Percentiles rank a stretch among this genome's conserved stretches.
Evolutionary conservation across 805 yeast species (phyloP).

Genomic region (Wickerhamiella vanderwaltii): DNA sequence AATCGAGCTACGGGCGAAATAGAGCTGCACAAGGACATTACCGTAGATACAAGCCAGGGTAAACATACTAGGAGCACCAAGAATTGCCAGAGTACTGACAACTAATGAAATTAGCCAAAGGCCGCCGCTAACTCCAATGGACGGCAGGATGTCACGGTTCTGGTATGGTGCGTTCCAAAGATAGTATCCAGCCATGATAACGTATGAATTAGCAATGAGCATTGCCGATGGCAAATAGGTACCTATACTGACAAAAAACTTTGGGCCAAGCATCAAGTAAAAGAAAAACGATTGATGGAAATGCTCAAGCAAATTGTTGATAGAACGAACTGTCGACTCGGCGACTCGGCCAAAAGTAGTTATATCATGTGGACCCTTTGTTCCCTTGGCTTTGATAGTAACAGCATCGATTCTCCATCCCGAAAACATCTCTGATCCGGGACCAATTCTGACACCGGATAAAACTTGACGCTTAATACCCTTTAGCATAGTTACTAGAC

Average conservation of each 20-base stretch:
- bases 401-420: slow-evolving; percentile 95
- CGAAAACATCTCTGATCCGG: slow-evolving; percentile 83
- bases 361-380: slow-evolving; percentile 52
- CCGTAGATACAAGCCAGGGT: slow-evolving; percentile 1
- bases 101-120: slow-evolving; percentile 13
- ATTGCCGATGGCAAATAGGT: slow-evolving; percentile 83
- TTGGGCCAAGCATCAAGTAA: slow-evolving; percentile 68
- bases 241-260: slow-evolving; percentile 79
- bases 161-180: slow-evolving; percentile 23
- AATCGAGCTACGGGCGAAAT: slow-evolving; percentile 4
- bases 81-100: slow-evolving; percentile 5
- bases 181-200: slow-evolving; percentile 46
- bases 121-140: slow-evolving; percentile 26
- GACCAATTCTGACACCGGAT: slow-evolving; percentile 51
- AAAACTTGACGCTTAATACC: slow-evolving; percentile 61
- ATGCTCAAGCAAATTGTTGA: slow-evolving; percentile 84
- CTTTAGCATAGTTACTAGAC: slow-evolving; percentile 45
- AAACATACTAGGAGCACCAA: slow-evolving; percentile 1
- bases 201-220: slow-evolving; percentile 53
- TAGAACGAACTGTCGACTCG: slow-evolving; percentile 77
- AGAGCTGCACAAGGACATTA: not conserved
- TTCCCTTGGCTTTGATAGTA: slow-evolving; percentile 60
- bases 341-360: slow-evolving; percentile 85
- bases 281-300: slow-evolving; percentile 96
- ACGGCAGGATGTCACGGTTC: slow-evolving; percentile 22